phyloP scores from a whole-genome alignment of 805 yeast genomes.

The Pichia eremophila region DNA sequence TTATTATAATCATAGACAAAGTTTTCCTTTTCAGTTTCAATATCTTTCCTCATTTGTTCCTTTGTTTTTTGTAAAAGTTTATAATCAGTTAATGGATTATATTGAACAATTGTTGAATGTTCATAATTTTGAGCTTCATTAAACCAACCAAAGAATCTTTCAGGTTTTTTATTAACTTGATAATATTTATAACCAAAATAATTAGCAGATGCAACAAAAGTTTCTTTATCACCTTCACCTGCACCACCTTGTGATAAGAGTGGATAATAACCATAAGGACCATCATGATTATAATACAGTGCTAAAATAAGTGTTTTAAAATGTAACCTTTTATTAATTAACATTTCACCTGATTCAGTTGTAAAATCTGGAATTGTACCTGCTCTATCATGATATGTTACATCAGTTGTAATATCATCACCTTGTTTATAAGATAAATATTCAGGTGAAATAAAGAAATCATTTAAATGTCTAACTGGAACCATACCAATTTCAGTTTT shows the following conservation, averaged over 20 bases:
- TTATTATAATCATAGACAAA: conserved; percentile 22
- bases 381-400: conserved; percentile 53
- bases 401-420: conserved; percentile 22
- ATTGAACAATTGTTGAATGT: conserved; percentile 28
- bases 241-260: conserved; percentile 49
- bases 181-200: conserved; percentile 40
- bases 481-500: conserved; percentile 37
- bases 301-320: conserved; percentile 46
- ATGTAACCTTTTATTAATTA: conserved; percentile 48
- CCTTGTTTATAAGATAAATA: conserved; percentile 25
- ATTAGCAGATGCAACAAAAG: conserved; percentile 63
- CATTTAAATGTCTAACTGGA: conserved; percentile 25
- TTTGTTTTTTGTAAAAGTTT: conserved; percentile 19
- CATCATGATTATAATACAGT: conserved; percentile 50
- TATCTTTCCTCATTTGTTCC: conserved; percentile 14
- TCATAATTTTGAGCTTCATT: conserved; percentile 24
- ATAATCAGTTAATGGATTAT: conserved; percentile 26
- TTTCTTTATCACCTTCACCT: conserved; percentile 82
- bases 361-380: conserved; percentile 65
- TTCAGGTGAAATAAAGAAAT: conserved; percentile 24
- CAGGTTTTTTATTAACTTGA: conserved; percentile 38
- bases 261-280: conserved; percentile 50
- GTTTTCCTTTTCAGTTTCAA: conserved; percentile 17
- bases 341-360: conserved; percentile 56
- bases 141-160: conserved; percentile 26